These are phyloP conservation scores for Neurospora pannonica DNA, from an alignment of 495 filamentous ascomycete genomes.

Conservation along the genomic window DNA sequence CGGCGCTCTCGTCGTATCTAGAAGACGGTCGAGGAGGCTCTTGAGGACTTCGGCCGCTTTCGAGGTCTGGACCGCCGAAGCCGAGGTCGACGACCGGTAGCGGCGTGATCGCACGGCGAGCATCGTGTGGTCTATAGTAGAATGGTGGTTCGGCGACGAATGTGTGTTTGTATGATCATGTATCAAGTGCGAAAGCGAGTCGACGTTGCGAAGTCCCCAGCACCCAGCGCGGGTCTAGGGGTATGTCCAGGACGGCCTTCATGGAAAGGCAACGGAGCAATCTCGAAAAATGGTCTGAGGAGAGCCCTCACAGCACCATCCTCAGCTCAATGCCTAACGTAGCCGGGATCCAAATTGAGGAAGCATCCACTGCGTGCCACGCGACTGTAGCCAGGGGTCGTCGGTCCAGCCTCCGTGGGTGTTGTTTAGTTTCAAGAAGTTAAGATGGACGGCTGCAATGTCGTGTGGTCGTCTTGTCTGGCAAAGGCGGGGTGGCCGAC, in stretches of 20 bases:
- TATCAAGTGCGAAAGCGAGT: slow-evolving; percentile 5
- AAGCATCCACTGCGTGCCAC: neutral
- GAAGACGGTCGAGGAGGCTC: slow-evolving; percentile 46
- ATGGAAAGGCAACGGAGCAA: slow-evolving; percentile 11
- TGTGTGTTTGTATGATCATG: slow-evolving; percentile 14
- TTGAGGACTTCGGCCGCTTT: slow-evolving; percentile 53
- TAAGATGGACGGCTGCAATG: neutral
- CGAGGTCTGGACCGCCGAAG: slow-evolving; percentile 44
- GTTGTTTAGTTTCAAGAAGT: neutral
- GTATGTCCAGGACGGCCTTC: slow-evolving; percentile 6
- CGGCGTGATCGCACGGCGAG: slow-evolving; percentile 43
- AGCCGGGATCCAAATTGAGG: neutral
- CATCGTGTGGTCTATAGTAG: slow-evolving; percentile 6
- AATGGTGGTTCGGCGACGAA: slow-evolving; percentile 1
- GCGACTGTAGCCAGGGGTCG: neutral
- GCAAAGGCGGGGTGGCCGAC: neutral
- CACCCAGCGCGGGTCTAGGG: slow-evolving; percentile 22
- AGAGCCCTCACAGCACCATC: neutral
- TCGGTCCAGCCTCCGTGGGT: neutral
- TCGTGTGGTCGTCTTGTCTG: neutral
- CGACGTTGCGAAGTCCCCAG: slow-evolving; percentile 7
- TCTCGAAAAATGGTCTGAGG: neutral
- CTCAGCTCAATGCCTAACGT: neutral
- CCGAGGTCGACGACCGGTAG: slow-evolving; percentile 54
- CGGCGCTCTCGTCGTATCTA: slow-evolving; percentile 13